Percentiles rank a stretch among this genome's conserved stretches.
These are phyloP conservation scores for Trichoderma guizhouense DNA, from an alignment of 2,329 filamentous ascomycete genomes.

Conservation along the genomic window DNA sequence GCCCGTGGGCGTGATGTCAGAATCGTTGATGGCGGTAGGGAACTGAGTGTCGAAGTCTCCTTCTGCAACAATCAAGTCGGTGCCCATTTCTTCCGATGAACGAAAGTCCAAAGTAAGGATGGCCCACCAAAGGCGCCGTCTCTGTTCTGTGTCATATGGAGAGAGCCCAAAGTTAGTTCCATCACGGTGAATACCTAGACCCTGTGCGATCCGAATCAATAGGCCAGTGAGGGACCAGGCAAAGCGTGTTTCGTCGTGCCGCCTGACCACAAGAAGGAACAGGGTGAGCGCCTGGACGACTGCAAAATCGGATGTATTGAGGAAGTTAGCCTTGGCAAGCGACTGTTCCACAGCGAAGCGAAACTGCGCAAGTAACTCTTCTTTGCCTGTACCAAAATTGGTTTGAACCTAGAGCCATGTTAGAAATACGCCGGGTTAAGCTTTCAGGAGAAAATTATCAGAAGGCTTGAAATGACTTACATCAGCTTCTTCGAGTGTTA, in stretches of 20 bases:
- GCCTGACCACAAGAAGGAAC: constrained; percentile 50
- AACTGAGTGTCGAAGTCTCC: constrained; percentile 45
- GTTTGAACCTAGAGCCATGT: constrained; percentile 28
- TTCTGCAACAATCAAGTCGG: constrained; percentile 42
- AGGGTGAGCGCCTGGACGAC: constrained; percentile 58
- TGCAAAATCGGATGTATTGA: constrained; percentile 54
- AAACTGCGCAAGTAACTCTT: constrained; percentile 45
- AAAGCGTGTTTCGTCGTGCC: constrained; percentile 49
- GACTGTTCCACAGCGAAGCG: constrained; percentile 55
- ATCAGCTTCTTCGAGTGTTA: constrained; percentile 58
- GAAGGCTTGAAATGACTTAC: constrained; percentile 34
- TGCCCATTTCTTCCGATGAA: constrained; percentile 52
- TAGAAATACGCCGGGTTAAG: not conserved
- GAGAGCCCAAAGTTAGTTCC: constrained; percentile 48
- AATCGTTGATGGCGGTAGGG: constrained; percentile 51
- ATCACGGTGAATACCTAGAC: constrained; percentile 59
- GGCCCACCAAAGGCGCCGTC: constrained; percentile 60
- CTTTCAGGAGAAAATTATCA: no score
- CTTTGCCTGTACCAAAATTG: constrained; percentile 44
- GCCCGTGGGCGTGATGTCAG: constrained; percentile 45
- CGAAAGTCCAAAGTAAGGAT: constrained; percentile 55
- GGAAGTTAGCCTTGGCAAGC: constrained; percentile 55
- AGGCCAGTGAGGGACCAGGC: constrained; percentile 60
- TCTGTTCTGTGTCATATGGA: constrained; percentile 58
- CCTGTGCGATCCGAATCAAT: constrained; percentile 56